phyloP scores from a whole-genome alignment of 805 yeast genomes.

The Zygosaccharomyces kombuchaensis region DNA sequence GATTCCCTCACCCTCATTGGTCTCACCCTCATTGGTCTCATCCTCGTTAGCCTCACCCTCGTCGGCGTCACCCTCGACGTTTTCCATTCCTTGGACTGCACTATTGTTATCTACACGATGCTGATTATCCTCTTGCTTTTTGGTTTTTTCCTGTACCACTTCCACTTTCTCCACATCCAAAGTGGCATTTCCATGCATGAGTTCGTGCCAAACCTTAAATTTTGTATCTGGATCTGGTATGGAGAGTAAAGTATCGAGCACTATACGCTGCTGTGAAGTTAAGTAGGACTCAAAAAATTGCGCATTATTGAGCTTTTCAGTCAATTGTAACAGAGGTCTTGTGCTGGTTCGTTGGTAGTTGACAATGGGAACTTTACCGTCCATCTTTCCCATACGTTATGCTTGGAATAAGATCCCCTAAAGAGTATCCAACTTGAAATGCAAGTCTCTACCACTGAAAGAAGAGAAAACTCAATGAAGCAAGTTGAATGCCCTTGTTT shows the following conservation, averaged over 20 bases:
- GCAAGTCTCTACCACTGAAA: no score
- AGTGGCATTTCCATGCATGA: slow-evolving; percentile 36
- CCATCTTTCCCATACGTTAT: slow-evolving; percentile 6
- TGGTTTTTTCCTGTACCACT: slow-evolving; percentile 3
- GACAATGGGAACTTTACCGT: slow-evolving; percentile 18
- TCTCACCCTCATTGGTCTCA: slow-evolving; percentile 2
- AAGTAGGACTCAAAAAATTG: slow-evolving; percentile 46
- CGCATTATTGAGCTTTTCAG: slow-evolving; percentile 36
- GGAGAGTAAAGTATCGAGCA: slow-evolving; percentile 45
- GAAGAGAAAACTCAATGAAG: background rate
- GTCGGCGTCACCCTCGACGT: slow-evolving; percentile 1
- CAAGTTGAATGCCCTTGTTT: background rate
- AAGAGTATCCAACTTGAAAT: background rate
- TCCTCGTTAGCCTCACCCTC: slow-evolving; percentile 5
- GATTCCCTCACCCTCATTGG: slow-evolving; percentile 6
- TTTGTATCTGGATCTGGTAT: slow-evolving; percentile 25
- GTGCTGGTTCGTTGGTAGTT: slow-evolving; percentile 34
- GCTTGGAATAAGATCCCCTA: background rate
- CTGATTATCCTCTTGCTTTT: slow-evolving; percentile 2
- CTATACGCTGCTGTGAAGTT: slow-evolving; percentile 52
- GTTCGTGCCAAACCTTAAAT: slow-evolving; percentile 42
- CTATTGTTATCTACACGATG: background rate
- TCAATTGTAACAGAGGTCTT: slow-evolving; percentile 30
- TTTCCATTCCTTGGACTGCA: slow-evolving; percentile 2
- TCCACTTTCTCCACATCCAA: slow-evolving; percentile 29